A percentile compares a stretch with the other conserved stretches of the same genome.
phyloP scores from a whole-genome alignment of 495 filamentous ascomycete genomes.

The Podospora appendiculata region DNA sequence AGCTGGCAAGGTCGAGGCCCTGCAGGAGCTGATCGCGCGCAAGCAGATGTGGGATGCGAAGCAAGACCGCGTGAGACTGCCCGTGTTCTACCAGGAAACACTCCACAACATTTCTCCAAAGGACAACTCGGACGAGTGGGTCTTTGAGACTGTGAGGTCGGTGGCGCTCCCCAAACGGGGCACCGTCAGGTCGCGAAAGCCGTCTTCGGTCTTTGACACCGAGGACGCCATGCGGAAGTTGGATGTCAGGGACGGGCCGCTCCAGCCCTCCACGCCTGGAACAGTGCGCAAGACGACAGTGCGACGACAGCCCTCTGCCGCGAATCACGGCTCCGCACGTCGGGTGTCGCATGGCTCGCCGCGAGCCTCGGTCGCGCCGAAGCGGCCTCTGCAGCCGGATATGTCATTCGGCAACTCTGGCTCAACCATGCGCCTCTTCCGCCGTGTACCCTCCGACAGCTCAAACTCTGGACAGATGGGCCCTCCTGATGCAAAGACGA shows the following conservation, averaged over 20 bases:
- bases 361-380: conserved; percentile 49
- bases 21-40: conserved; percentile 82
- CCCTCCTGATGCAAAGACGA: conserved; percentile 21
- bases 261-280: conserved; percentile 42
- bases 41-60: conserved; percentile 71
- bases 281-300: conserved; percentile 46
- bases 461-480: conserved; percentile 33
- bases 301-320: conserved; percentile 45
- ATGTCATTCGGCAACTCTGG: conserved; percentile 85
- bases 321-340: conserved; percentile 20
- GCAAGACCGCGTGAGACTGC: conserved; percentile 49
- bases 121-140: conserved; percentile 79
- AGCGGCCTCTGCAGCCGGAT: conserved; percentile 72
- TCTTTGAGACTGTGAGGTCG: conserved; percentile 92
- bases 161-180: conserved; percentile 31
- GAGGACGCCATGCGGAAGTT: conserved; percentile 54
- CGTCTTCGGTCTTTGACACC: conserved; percentile 39
- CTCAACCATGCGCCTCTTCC: conserved; percentile 84
- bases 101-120: conserved; percentile 63
- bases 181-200: conserved; percentile 43
- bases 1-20: conserved; percentile 73
- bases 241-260: conserved; percentile 49
- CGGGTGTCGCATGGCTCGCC: conserved; percentile 34
- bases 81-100: conserved; percentile 87
- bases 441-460: conserved; percentile 68